Conservation (phyloP, 1,139 yeast species). For the Yamadazyma songkhlaensis region DNA sequence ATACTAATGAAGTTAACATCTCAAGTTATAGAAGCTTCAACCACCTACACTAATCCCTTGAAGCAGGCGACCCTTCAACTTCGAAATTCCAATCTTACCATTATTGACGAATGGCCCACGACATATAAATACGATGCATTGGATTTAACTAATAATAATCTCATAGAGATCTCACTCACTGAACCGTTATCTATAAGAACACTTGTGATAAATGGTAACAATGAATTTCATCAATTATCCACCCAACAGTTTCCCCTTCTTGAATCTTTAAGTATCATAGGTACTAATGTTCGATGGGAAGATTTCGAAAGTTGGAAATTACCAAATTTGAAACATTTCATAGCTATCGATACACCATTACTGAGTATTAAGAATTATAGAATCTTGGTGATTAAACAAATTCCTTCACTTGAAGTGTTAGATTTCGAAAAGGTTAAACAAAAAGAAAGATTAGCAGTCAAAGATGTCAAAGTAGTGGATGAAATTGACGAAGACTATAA, state of each 20-base stretch:
- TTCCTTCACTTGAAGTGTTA: conserved; percentile 61
- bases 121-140: conserved; percentile 46
- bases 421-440: conserved; percentile 66
- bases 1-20: conserved; percentile 37
- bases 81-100: conserved; percentile 31
- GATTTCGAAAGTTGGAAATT: conserved; percentile 34
- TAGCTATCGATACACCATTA: conserved; percentile 63
- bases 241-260: conserved; percentile 39
- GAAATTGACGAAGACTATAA: conserved; percentile 40
- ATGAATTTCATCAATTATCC: conserved; percentile 34
- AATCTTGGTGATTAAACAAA: conserved; percentile 52
- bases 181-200: conserved; percentile 41
- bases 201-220: conserved; percentile 58
- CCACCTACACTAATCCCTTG: conserved; percentile 34
- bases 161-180: conserved; percentile 42
- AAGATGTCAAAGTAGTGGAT: conserved; percentile 18
- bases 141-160: conserved; percentile 67
- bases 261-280: conserved; percentile 47
- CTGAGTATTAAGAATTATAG: conserved; percentile 56
- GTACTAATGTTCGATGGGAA: conserved; percentile 44
- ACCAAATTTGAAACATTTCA: conserved; percentile 42
- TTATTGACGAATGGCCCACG: conserved; percentile 35
- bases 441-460: conserved; percentile 52
- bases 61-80: conserved; percentile 34
- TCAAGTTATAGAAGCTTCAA: conserved; percentile 29